Conservation (phyloP, 116 monocot genomes). For the Zostera marina region DNA sequence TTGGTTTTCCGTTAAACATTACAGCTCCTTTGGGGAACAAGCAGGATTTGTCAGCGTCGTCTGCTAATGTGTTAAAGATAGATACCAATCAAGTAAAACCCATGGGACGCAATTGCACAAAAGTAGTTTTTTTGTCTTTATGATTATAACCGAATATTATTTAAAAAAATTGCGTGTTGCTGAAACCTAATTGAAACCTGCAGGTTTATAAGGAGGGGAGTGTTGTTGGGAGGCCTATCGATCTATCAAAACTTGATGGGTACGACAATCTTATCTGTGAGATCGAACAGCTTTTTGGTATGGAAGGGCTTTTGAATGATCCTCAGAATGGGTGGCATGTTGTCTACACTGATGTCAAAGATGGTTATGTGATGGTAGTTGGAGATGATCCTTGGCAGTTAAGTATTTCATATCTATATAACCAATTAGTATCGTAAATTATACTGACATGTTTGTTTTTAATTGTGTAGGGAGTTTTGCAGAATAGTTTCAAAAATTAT, state of each 20-base stretch:
- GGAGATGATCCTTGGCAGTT: conserved; percentile 64
- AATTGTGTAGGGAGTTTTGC: conserved; percentile 27
- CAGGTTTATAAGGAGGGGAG: conserved; percentile 36
- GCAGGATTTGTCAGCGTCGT: conserved; percentile 2
- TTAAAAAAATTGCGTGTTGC: conserved; percentile 5
- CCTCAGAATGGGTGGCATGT: conserved; percentile 36
- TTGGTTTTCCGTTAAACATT: conserved; percentile 62
- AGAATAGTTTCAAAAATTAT: conserved; percentile 21
- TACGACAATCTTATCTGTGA: conserved; percentile 13
- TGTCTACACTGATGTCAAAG: conserved; percentile 52
- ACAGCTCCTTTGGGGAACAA: conserved; percentile 16
- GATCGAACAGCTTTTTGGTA: conserved; percentile 23
- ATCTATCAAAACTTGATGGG: conserved; percentile 24
- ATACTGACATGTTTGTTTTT: not conserved
- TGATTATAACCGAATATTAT: not conserved
- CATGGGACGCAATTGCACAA: conserved; percentile 12
- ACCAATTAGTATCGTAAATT: not conserved
- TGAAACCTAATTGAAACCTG: not conserved
- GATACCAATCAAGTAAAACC: conserved; percentile 4
- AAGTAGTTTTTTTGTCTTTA: conserved; percentile 9
- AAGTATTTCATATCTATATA: conserved; percentile 3
- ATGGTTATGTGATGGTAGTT: conserved; percentile 43
- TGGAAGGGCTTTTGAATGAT: conserved; percentile 28
- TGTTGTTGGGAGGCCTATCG: conserved; percentile 16
- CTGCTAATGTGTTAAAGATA: not conserved